Evolutionary conservation across 768 basidiomycete species (phyloP).

Genomic region (Pisolithus tinctorius): DNA sequence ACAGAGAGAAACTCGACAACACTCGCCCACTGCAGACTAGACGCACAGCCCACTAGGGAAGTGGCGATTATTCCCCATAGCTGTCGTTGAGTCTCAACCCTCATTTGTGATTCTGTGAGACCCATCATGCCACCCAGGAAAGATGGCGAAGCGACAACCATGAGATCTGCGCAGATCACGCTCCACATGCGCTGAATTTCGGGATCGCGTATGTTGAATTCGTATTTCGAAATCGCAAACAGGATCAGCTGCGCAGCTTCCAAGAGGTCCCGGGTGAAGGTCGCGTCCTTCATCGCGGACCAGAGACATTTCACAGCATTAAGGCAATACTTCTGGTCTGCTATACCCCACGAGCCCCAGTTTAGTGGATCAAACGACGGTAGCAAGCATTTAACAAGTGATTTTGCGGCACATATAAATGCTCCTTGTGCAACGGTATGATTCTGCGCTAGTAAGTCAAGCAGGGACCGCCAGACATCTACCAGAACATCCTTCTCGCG

Average conservation of each 20-base stretch:
- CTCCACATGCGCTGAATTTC: conserved; percentile 40
- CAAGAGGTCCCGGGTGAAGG: conserved; percentile 34
- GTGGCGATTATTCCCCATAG: conserved; percentile 44
- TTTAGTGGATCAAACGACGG: background rate
- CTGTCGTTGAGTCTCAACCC: conserved; percentile 24
- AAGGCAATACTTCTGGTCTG: conserved; percentile 34
- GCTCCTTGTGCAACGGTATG: conserved; percentile 29
- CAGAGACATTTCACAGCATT: conserved; percentile 40
- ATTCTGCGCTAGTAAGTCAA: conserved; percentile 35
- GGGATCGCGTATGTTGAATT: conserved; percentile 35
- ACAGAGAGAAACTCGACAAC: conserved; percentile 39
- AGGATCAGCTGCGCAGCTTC: conserved; percentile 42
- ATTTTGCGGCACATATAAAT: conserved; percentile 27
- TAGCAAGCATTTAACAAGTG: conserved; percentile 33
- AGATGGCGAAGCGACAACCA: conserved; percentile 35
- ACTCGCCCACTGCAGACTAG: conserved; percentile 32
- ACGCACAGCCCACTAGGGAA: conserved; percentile 21
- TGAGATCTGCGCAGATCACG: conserved; percentile 40
- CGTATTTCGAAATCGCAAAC: conserved; percentile 35
- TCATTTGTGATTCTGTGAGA: conserved; percentile 18
- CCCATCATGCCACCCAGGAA: conserved; percentile 31
- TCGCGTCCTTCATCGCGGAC: conserved; percentile 44
- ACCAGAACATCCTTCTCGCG: conserved; percentile 32
- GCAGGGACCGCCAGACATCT: conserved; percentile 49
- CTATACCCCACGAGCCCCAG: conserved; percentile 17